These are phyloP conservation scores for Saccharomyces hybrid DNA, from an alignment of 1,139 yeast species.

Conservation along the genomic window DNA sequence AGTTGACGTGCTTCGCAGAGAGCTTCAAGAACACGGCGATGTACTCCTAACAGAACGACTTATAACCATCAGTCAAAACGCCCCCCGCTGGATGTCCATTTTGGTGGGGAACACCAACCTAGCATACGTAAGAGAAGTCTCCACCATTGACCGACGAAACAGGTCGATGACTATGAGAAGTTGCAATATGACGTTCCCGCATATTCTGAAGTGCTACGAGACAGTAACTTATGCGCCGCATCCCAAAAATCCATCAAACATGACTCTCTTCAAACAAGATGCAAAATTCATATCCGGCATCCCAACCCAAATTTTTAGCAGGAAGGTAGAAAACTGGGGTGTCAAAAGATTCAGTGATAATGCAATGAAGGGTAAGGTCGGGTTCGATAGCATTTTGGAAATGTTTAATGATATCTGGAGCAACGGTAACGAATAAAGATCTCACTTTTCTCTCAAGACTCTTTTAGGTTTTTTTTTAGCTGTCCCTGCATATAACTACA, in stretches of 20 bases:
- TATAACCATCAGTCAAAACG: constrained; percentile 80
- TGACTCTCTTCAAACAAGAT: constrained; percentile 66
- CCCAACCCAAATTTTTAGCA: constrained; percentile 53
- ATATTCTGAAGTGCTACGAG: constrained; percentile 72
- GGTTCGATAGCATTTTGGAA: constrained; percentile 58
- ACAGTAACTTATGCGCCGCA: constrained; percentile 76
- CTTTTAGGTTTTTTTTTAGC: neutral
- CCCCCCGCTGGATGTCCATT: constrained; percentile 73
- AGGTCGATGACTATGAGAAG: constrained; percentile 72
- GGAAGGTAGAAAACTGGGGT: constrained; percentile 84
- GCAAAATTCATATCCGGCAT: constrained; percentile 60
- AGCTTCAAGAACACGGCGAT: constrained; percentile 48
- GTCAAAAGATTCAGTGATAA: constrained; percentile 81
- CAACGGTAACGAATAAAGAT: neutral
- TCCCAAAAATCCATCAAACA: constrained; percentile 38
- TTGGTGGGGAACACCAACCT: constrained; percentile 67
- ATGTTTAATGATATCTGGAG: constrained; percentile 27
- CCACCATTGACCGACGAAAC: constrained; percentile 65
- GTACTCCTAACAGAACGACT: constrained; percentile 74
- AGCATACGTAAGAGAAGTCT: constrained; percentile 82
- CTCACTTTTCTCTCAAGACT: neutral
- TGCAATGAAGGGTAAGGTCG: constrained; percentile 69
- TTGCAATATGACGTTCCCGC: constrained; percentile 77
- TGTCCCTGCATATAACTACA: neutral
- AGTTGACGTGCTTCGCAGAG: constrained; percentile 77